A percentile compares a stretch with the other conserved stretches of the same genome.
Conservation (phyloP, 2,329 filamentous ascomycete genomes). For the Sphaerulina vaccinii region DNA sequence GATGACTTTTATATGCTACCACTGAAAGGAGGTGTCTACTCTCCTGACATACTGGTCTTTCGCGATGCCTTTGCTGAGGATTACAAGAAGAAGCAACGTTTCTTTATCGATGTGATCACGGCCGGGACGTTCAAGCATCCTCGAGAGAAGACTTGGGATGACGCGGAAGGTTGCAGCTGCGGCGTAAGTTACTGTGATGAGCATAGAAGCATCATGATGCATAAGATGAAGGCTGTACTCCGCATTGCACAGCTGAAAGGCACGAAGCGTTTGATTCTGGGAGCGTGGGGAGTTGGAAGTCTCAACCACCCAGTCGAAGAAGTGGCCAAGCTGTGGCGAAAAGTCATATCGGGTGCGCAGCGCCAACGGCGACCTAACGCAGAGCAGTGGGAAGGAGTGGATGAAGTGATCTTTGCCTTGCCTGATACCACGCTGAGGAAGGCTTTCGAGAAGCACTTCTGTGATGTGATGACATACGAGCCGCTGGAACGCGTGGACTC, state of each 20-base stretch:
- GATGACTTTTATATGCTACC: constrained; percentile 62
- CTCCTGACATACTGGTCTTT: constrained; percentile 61
- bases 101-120: constrained; percentile 59
- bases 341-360: constrained; percentile 37
- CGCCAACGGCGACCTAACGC: constrained; percentile 36
- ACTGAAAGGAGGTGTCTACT: constrained; percentile 57
- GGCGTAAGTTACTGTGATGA: constrained; percentile 45
- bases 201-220: constrained; percentile 52
- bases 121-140: constrained; percentile 61
- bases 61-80: constrained; percentile 45
- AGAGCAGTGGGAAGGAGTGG: constrained; percentile 47
- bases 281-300: constrained; percentile 65
- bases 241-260: constrained; percentile 51
- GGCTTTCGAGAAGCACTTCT: constrained; percentile 47
- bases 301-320: constrained; percentile 62
- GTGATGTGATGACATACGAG: constrained; percentile 31
- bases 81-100: constrained; percentile 51
- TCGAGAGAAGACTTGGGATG: constrained; percentile 42
- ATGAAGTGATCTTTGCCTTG: constrained; percentile 61
- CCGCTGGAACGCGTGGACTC: constrained; percentile 13
- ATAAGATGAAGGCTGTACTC: constrained; percentile 60
- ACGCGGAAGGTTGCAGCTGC: constrained; percentile 38
- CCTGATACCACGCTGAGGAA: constrained; percentile 52
- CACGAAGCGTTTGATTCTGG: constrained; percentile 54
- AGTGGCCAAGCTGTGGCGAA: constrained; percentile 57